phyloP scores from a whole-genome alignment of 805 yeast genomes.

The Isabelozyma rhagii region DNA sequence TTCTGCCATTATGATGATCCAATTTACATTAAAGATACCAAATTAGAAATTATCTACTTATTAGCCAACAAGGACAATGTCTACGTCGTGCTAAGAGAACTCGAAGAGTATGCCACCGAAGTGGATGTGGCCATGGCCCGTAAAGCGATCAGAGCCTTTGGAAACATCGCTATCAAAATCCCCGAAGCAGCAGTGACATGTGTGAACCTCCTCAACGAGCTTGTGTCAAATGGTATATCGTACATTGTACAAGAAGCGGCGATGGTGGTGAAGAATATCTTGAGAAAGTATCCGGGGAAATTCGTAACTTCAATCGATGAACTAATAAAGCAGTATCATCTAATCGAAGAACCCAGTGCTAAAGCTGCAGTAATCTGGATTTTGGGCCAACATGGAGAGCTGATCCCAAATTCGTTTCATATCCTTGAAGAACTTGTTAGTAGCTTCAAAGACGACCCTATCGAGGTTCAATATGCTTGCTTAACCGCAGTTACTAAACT shows the following conservation, averaged over 20 bases:
- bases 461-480: constrained; percentile 70
- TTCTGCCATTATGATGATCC: constrained; percentile 85
- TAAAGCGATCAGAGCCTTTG: constrained; percentile 85
- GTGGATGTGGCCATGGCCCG: constrained; percentile 83
- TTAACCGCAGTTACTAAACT: constrained; percentile 73
- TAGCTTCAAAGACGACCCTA: constrained; percentile 58
- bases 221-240: constrained; percentile 62
- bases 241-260: constrained; percentile 79
- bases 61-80: constrained; percentile 67
- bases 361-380: constrained; percentile 82
- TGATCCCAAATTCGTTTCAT: constrained; percentile 40
- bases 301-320: constrained; percentile 36
- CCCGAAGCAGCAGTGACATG: constrained; percentile 60
- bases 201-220: constrained; percentile 56
- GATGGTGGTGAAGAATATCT: constrained; percentile 70
- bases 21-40: constrained; percentile 83
- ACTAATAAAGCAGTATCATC: constrained; percentile 30
- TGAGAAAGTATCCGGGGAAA: constrained; percentile 68
- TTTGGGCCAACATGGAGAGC: constrained; percentile 63
- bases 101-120: constrained; percentile 84
- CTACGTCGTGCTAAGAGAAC: constrained; percentile 61
- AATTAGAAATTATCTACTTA: constrained; percentile 79
- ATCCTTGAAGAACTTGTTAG: constrained; percentile 40
- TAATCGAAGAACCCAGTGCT: constrained; percentile 73
- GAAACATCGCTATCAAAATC: constrained; percentile 80